Base-by-base conservation (phyloP, 768 basidiomycete genomes). In the Suillus spraguei region DNA sequence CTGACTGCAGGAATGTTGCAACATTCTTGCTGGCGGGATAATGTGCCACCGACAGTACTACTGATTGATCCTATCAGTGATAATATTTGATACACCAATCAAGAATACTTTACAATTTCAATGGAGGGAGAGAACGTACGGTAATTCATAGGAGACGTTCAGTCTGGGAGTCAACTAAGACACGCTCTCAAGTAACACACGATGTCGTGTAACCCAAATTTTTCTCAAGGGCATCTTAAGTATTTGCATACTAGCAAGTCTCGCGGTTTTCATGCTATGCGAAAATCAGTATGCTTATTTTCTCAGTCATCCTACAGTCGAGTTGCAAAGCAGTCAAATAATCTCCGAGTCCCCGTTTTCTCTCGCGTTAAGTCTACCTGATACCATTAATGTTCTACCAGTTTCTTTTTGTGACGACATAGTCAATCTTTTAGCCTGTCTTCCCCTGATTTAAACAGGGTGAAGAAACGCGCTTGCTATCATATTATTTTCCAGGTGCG, bases 181-280 rank as follows among this genome's bases (percentile, higher is more conserved):
- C 38, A 39, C 38, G 62, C 16, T 67, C 79, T n/a, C 76, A 78
- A 0, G 88, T 91, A 86, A 68, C 79, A 6, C 89, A 89, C 17
- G 77, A 69, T 9, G 94, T 95, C 68, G 84, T 96, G 92, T 96
- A 92, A 93, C 93, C 92, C 28, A 64, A 74, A 73, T 76, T 46
- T 74, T 90, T 16, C 82, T 85, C 46, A 79, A 85, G 56, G 81
- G 85, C n/a, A n/a, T n/a, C n/a, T n/a, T n/a, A n/a, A n/a, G n/a
- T 87, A 54, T 79, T 91, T 42, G 74, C 79, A 35, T 91, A 90
- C 72, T 90, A 91, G 89, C 88, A 72, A 70, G 84, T 72, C 32
- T 60, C 33, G 35, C 32, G 49, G 33, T 7, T 58, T 36, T 28
- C 47, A n/a, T 50, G 39, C 35, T 33, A 3, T 3, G n/a, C 44